These are phyloP conservation scores for Dactylonectria estremocensis DNA, from an alignment of 2,329 filamentous ascomycete species.

Conservation along the genomic window DNA sequence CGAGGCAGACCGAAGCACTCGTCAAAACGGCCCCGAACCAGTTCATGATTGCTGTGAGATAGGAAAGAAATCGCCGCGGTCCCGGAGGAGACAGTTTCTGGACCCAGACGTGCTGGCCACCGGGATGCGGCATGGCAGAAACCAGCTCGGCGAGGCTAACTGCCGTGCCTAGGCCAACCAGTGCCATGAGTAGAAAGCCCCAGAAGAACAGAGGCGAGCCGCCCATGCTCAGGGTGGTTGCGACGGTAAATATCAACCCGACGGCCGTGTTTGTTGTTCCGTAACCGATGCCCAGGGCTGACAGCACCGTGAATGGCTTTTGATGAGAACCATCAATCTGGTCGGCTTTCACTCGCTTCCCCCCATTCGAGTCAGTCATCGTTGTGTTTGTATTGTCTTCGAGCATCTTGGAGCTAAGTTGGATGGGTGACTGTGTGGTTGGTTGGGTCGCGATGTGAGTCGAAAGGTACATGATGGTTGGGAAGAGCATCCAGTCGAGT, in stretches of 20 bases:
- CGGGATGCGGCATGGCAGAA: constrained; percentile 17
- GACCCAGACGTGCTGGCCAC: constrained; percentile 18
- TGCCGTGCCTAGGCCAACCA: constrained; percentile 2
- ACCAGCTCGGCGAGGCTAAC: constrained; percentile 8
- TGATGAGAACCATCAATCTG: neutral
- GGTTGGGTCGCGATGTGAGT: too few relatives aligned
- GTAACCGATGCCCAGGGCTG: constrained; percentile 6
- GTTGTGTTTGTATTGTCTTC: neutral
- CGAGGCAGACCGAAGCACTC: neutral
- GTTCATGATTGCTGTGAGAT: constrained; percentile 1
- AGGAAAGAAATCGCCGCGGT: constrained; percentile 3
- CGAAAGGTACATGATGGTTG: too few relatives aligned
- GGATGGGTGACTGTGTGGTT: too few relatives aligned
- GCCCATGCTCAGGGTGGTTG: neutral
- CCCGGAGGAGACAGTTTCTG: neutral
- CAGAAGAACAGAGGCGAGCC: constrained; percentile 14
- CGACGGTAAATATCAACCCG: neutral
- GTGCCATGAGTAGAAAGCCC: constrained; percentile 1
- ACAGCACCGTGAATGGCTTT: constrained; percentile 3
- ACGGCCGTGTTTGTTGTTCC: constrained; percentile 2
- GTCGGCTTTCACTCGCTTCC: neutral
- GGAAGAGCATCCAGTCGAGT: too few relatives aligned
- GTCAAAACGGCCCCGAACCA: neutral
- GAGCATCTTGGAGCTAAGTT: too few relatives aligned
- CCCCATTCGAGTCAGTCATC: neutral